These are phyloP conservation scores for Rhododendron vialii DNA, from an alignment of 148 eudicot species.

Conservation along the genomic window DNA sequence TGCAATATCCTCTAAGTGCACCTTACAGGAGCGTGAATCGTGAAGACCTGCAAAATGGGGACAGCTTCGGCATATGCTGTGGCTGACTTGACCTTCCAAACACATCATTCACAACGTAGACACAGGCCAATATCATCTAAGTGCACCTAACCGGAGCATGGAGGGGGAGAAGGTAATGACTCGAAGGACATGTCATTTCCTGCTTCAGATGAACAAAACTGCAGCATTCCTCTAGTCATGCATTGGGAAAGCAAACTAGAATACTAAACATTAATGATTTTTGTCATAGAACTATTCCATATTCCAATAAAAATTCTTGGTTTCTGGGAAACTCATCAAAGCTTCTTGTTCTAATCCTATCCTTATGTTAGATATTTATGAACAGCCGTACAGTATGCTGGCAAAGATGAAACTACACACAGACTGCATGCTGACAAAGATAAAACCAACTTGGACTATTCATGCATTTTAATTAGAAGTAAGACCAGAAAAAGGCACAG, in stretches of 20 bases:
- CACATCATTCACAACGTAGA: conserved; percentile 90
- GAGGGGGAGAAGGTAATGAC: conserved; percentile 52
- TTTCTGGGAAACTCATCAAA: not conserved
- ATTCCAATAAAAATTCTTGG: not conserved
- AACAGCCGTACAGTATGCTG: too few species aligned
- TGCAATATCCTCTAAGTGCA: conserved; percentile 22
- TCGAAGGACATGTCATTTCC: conserved; percentile 47
- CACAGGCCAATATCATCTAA: conserved; percentile 80
- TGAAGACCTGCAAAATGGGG: conserved; percentile 54
- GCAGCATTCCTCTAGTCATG: conserved; percentile 21
- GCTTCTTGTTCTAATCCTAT: not conserved
- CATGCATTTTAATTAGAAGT: too few species aligned
- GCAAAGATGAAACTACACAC: not conserved
- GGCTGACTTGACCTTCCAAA: conserved; percentile 91
- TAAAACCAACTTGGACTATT: not conserved
- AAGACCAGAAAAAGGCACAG: not conserved
- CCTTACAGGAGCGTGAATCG: too few species aligned
- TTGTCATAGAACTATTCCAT: not conserved
- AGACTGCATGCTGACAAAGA: not conserved
- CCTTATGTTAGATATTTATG: too few species aligned
- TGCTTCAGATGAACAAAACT: conserved; percentile 59
- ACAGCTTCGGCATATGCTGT: conserved; percentile 45
- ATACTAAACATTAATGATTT: too few species aligned
- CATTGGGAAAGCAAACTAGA: not conserved
- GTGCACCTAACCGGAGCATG: conserved; percentile 70